phyloP scores from a whole-genome alignment of 2,329 filamentous ascomycete genomes.

The Penicillium freii region DNA sequence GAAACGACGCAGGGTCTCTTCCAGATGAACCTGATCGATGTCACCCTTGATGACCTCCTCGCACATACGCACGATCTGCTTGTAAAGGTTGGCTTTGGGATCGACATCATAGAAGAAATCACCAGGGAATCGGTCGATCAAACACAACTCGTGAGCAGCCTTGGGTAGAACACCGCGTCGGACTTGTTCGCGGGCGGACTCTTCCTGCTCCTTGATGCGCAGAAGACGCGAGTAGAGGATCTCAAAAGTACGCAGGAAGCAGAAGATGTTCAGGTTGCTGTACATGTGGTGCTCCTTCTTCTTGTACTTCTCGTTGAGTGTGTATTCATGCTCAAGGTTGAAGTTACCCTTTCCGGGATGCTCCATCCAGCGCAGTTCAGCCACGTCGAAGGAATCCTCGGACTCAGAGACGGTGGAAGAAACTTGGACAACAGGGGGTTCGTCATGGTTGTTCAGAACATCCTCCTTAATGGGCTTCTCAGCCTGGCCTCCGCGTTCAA shows the following conservation, averaged over 20 bases:
- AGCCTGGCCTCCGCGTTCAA: constrained; percentile 65
- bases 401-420: constrained; percentile 44
- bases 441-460: constrained; percentile 77
- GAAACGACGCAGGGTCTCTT: constrained; percentile 86
- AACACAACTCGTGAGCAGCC: constrained; percentile 77
- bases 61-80: constrained; percentile 78
- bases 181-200: constrained; percentile 71
- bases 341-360: constrained; percentile 57
- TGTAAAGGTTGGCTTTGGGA: constrained; percentile 72
- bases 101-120: constrained; percentile 72
- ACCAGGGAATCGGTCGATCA: constrained; percentile 71
- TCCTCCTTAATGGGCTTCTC: constrained; percentile 77
- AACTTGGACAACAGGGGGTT: constrained; percentile 69
- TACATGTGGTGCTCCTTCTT: constrained; percentile 86
- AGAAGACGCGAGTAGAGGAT: constrained; percentile 82
- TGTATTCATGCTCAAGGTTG: constrained; percentile 64
- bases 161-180: constrained; percentile 70
- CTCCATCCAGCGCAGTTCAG: constrained; percentile 58
- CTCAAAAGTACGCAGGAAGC: constrained; percentile 92
- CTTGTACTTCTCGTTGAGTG: constrained; percentile 74
- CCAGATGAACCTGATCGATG: constrained; percentile 76
- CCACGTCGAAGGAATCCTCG: constrained; percentile 55
- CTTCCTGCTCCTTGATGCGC: constrained; percentile 77
- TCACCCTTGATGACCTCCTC: constrained; percentile 83
- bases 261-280: constrained; percentile 85